phyloP scores from a whole-genome alignment of 2,329 filamentous ascomycete genomes.

The Sclerotinia glacialis region DNA sequence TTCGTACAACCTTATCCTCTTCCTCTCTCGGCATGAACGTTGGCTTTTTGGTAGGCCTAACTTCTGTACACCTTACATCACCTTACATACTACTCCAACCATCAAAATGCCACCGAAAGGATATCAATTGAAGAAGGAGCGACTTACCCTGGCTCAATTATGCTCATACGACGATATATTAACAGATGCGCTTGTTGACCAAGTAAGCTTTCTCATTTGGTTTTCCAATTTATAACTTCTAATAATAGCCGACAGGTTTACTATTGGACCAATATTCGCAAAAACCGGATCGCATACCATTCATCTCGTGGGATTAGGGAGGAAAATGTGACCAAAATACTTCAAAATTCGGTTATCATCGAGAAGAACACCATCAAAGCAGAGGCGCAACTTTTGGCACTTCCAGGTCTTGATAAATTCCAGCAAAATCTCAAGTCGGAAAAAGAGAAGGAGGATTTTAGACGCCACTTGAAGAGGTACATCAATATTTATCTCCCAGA shows the following conservation, averaged over 20 bases:
- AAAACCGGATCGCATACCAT: conserved; percentile 85
- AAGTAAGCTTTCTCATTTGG: conserved; percentile 59
- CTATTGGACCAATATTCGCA: conserved; percentile 95
- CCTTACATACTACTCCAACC: not conserved
- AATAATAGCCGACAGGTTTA: conserved; percentile 61
- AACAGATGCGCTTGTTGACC: conserved; percentile 92
- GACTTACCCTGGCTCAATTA: conserved; percentile 81
- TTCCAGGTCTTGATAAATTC: conserved; percentile 73
- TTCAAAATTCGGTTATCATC: conserved; percentile 67
- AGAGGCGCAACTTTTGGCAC: conserved; percentile 67
- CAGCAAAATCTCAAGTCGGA: conserved; percentile 63
- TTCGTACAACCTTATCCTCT: not conserved
- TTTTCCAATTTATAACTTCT: not conserved
- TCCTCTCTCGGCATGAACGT: not conserved
- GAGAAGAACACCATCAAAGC: conserved; percentile 68
- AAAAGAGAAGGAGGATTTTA: conserved; percentile 83
- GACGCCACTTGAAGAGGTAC: conserved; percentile 82
- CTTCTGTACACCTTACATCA: conserved; percentile 1
- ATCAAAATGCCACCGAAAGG: conserved; percentile 45
- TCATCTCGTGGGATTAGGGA: conserved; percentile 74
- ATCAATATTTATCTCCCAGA: conserved; percentile 90
- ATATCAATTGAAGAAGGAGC: conserved; percentile 59
- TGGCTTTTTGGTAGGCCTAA: conserved; percentile 5
- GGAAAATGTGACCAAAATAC: conserved; percentile 58
- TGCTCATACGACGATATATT: conserved; percentile 93